Percentiles rank a stretch among this genome's conserved stretches.
Evolutionary conservation across 2,329 filamentous ascomycete species (phyloP).

Genomic region (Arthroderma sp.): DNA sequence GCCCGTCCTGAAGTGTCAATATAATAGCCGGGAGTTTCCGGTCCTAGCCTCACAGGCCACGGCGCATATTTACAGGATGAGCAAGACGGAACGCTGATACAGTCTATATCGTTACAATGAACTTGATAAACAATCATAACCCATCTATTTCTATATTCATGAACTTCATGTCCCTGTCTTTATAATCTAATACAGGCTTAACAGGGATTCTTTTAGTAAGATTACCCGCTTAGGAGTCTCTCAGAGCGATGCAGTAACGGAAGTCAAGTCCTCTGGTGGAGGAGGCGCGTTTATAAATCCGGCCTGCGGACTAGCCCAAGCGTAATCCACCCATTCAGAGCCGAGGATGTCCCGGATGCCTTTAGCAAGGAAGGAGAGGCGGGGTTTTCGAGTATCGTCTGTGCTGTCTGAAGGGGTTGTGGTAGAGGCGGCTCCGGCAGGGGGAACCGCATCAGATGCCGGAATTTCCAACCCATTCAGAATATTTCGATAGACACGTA

Average conservation of each 20-base stretch:
- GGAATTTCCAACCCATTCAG: conserved; percentile 33
- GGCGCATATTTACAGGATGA: too few species aligned
- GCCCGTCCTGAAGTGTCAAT: too few species aligned
- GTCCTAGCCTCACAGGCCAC: too few species aligned
- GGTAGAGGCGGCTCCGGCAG: not conserved
- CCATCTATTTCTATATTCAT: not conserved
- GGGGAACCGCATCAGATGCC: conserved; percentile 6
- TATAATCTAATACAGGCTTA: conserved; percentile 13
- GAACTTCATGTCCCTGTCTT: conserved; percentile 6
- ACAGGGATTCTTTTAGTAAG: too few species aligned
- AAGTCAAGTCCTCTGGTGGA: conserved; percentile 11
- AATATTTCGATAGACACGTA: conserved; percentile 43
- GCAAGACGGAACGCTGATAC: too few species aligned
- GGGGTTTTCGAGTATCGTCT: not conserved
- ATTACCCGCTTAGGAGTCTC: too few species aligned
- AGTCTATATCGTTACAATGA: too few species aligned
- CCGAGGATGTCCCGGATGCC: conserved; percentile 29
- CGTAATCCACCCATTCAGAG: conserved; percentile 32
- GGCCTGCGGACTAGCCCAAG: conserved; percentile 30
- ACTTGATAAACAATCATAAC: too few species aligned
- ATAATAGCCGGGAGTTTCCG: too few species aligned
- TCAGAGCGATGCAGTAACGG: too few species aligned
- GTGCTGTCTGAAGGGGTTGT: not conserved
- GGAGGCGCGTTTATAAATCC: conserved; percentile 27
- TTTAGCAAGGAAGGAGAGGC: conserved; percentile 17